phyloP scores from a whole-genome alignment of 2,329 filamentous ascomycete species.

The Fusarium sambucinum region DNA sequence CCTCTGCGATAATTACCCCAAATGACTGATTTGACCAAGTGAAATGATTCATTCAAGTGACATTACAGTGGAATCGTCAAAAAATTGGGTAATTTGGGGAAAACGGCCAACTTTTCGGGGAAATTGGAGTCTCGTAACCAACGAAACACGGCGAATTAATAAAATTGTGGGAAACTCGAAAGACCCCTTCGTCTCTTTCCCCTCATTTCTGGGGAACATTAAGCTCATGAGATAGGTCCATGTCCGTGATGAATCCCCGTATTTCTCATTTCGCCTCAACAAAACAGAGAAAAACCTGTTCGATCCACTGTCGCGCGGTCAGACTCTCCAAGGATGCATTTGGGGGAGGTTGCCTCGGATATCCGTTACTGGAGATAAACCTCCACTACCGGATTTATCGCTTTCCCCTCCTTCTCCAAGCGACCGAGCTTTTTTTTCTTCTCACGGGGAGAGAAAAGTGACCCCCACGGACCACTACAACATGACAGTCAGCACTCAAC shows the following conservation, averaged over 20 bases:
- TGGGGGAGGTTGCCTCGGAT: background rate
- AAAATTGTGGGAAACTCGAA: slow-evolving; percentile 6
- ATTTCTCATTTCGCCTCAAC: background rate
- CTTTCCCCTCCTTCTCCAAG: background rate
- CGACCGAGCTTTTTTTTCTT: background rate
- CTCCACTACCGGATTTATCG: background rate
- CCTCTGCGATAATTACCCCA: background rate
- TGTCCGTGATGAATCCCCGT: background rate
- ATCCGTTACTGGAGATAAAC: no score
- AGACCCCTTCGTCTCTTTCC: slow-evolving; percentile 9
- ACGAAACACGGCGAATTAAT: background rate
- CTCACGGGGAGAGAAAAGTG: background rate
- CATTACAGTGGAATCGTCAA: background rate
- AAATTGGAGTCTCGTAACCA: slow-evolving; percentile 7
- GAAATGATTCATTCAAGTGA: background rate
- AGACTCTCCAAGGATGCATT: background rate
- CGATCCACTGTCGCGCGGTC: background rate
- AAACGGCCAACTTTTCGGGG: slow-evolving; percentile 7
- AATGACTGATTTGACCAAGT: background rate
- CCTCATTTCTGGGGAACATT: slow-evolving; percentile 24
- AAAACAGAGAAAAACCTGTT: background rate
- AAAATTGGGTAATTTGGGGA: background rate
- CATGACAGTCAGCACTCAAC: background rate
- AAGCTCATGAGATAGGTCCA: slow-evolving; percentile 2
- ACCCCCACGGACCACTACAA: background rate